Conservation (phyloP, 305 asterid species). For the Solanum hybrid region DNA sequence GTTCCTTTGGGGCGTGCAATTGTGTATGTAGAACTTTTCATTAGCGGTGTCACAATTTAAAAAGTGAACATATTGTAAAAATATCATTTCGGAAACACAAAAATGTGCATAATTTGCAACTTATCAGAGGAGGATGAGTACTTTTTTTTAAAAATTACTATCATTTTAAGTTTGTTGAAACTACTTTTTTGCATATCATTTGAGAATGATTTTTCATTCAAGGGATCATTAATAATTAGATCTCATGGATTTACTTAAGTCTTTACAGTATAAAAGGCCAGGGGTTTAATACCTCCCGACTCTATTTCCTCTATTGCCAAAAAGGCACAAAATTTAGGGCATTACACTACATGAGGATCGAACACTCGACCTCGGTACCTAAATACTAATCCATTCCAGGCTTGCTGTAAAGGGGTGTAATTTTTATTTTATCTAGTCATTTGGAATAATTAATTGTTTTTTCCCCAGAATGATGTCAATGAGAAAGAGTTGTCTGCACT, state of each 20-base stretch:
- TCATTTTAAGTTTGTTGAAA: neutral
- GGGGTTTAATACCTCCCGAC: neutral
- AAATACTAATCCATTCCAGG: neutral
- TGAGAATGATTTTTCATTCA: neutral
- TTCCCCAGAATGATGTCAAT: constrained; percentile 56
- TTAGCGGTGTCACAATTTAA: neutral
- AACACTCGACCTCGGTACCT: neutral
- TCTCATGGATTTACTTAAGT: neutral
- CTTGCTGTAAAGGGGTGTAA: neutral
- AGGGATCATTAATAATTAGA: neutral
- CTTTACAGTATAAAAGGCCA: neutral
- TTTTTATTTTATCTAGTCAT: neutral
- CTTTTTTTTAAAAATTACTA: neutral
- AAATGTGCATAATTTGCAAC: neutral
- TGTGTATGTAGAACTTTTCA: neutral
- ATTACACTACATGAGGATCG: neutral
- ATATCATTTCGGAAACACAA: neutral
- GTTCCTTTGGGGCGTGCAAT: neutral
- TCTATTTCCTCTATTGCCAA: neutral
- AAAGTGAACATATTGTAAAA: neutral
- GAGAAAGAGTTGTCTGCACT: constrained; percentile 93
- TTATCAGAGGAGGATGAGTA: neutral
- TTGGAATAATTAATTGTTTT: neutral
- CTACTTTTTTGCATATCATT: neutral
- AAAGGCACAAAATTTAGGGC: neutral